Evolutionary conservation across 2,329 filamentous ascomycete species (phyloP), one percentile per base, ranked within the genome.

Genomic region (Xylaria arbuscula): DNA sequence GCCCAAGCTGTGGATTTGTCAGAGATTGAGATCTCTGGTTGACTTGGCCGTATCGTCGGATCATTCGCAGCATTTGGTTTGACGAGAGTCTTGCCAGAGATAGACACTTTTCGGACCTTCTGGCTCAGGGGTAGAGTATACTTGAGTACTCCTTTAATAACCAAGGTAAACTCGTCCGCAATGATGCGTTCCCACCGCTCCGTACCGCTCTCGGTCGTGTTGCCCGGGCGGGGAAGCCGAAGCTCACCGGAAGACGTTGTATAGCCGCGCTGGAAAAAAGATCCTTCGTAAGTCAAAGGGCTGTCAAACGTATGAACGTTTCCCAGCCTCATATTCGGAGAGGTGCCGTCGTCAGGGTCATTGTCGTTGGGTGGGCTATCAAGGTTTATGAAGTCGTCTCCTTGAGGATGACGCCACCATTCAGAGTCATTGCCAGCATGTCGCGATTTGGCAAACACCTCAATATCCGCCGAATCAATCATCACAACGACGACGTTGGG

Each of bases 401-500:
- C 69, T 50, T 80, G 72, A 36, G 83, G 83, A 70, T 80, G 78
- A 22, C 83, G 82, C 85, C 87, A 86, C 87, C 88, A 89, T 75
- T 88, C 85, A 32, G 84, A 86, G 74, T 89, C 88, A 8, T 85
- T 86, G n/a, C 93, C 92, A 13, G 95, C 92, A 77, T 95, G 92
- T 68, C 92, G 93, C 68, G 94, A 98, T 80, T 97, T 97, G 36
- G 96, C 96, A 80, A 98, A 98, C 38, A 99, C 88, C 76, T 97
- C 94, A 66, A 98, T 86, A 78, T 98, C 94, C 77, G 97, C 91
- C 55, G 94, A 90, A 71, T 92, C 90, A 45, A 99, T 89, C 2
- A 92, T 92, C 50, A 99, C 92, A 1, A 93, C 90, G 47, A 98
- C 92, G 48, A 98, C 90, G 74, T 98, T 99, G 0, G 95, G 94